These are phyloP conservation scores for Globisporangium yorkense DNA, from an alignment of 352 stramenopile genomes.

Conservation along the genomic window DNA sequence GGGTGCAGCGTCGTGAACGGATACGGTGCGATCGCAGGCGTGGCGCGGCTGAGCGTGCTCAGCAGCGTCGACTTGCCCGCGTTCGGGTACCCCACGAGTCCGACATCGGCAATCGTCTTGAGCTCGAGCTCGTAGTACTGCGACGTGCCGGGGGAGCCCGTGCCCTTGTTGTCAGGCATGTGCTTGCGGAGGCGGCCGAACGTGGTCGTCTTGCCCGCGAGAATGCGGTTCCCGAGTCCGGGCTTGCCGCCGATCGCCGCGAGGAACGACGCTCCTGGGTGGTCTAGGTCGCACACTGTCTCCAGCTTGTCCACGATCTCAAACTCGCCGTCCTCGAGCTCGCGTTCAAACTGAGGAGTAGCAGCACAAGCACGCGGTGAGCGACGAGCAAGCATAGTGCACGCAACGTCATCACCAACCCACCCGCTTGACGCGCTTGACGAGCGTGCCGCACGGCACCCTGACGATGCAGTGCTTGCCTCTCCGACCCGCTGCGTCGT, in stretches of 20 bases:
- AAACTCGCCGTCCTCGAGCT: conserved; percentile 65
- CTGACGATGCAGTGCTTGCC: conserved; percentile 80
- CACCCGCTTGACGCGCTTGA: conserved; percentile 83
- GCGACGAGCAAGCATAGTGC: neutral
- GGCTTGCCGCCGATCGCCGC: conserved; percentile 78
- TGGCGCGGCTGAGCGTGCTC: conserved; percentile 89
- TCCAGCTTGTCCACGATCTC: conserved; percentile 82
- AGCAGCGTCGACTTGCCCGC: conserved; percentile 97
- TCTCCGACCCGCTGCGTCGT: conserved; percentile 64
- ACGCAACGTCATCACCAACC: conserved; percentile 4
- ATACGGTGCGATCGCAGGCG: conserved; percentile 95
- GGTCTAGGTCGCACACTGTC: conserved; percentile 72
- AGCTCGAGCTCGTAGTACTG: conserved; percentile 97
- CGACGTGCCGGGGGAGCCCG: conserved; percentile 89
- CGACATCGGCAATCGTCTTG: conserved; percentile 98
- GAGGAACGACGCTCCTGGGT: conserved; percentile 56
- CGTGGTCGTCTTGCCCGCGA: conserved; percentile 76
- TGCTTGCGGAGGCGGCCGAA: conserved; percentile 78
- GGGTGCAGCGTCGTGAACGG: conserved; percentile 98
- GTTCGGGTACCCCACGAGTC: conserved; percentile 98
- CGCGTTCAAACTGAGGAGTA: conserved; percentile 49
- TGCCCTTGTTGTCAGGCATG: conserved; percentile 75
- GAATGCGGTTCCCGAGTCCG: conserved; percentile 80
- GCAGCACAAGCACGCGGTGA: neutral
- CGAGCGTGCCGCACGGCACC: conserved; percentile 80